Base-by-base conservation (phyloP, 257 asterid species). In the Solanum commersonii region DNA sequence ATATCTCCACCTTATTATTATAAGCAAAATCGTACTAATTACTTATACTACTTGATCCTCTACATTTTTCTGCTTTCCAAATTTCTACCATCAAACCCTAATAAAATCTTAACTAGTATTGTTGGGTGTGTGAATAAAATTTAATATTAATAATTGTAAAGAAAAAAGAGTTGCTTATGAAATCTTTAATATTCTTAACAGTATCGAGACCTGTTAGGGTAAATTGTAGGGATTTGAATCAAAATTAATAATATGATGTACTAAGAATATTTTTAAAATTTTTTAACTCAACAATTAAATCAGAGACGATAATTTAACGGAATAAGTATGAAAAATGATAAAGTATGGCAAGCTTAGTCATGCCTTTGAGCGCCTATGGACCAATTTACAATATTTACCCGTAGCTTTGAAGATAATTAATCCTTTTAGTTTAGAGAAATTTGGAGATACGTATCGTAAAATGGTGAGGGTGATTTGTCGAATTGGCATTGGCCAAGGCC, bases 401-500 rank as follows among this genome's bases (percentile, higher is more conserved):
- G 49, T 42, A 42, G 15, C 15, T 11, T 42, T 44, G 52, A 44
- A 44, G 52, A 44, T 44, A 42, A 25, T 60, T 60, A 22, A 60
- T 4, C 18, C 73, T 13, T 65, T 65, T 65, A 65, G 4, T 23
- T 63, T 63, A 63, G 71, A 63, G 31, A n/a, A 18, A 56, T n/a
- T 67, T 27, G 35, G 10, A 20, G 25, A 7, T 5, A 15, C 3
- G 77, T 29, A 70, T 72, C 12, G 23, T 34, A 33, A 72, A 33
- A 29, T 18, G 44, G 25, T 16, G 79, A 10, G 25, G 25, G 5
- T 18, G 44, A 20, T 73, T 83, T 91, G 90, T 14, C 10, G 13
- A 29, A 22, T 35, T 13, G 31, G 77, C 25, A 90, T 87, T 89
- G 92, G 91, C 60, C 27, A 77, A 38, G 72, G 2, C 88, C 92